Evolutionary conservation across 2,329 filamentous ascomycete species (phyloP).

Genomic region (Cladophialophora yegresii): DNA sequence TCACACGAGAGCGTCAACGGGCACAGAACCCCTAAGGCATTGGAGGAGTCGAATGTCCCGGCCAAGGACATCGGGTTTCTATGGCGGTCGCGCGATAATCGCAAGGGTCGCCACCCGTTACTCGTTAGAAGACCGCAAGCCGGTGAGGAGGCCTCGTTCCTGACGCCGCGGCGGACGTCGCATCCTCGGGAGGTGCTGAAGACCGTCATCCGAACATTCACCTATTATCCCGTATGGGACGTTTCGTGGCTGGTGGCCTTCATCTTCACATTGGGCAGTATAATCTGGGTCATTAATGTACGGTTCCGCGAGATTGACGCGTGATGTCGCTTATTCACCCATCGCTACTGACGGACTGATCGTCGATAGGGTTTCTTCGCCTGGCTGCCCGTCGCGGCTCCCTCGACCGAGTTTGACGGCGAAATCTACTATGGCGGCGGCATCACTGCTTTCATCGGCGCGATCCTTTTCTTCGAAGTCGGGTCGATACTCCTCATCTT

Average conservation of each 20-base stretch:
- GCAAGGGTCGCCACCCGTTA: constrained; percentile 52
- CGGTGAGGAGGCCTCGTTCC: constrained; percentile 35
- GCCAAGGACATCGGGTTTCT: constrained; percentile 40
- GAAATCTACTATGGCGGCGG: constrained; percentile 61
- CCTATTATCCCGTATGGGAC: constrained; percentile 57
- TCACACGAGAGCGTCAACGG: constrained; percentile 12
- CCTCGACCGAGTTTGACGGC: constrained; percentile 43
- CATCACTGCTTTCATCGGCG: constrained; percentile 66
- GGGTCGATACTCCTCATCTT: constrained; percentile 65
- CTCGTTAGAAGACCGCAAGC: constrained; percentile 41
- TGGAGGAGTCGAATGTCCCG: constrained; percentile 32
- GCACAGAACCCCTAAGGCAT: background rate
- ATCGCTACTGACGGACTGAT: background rate
- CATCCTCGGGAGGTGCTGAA: constrained; percentile 39
- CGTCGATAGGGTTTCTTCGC: constrained; percentile 51
- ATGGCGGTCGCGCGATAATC: constrained; percentile 52
- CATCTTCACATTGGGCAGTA: constrained; percentile 57
- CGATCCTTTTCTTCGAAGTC: constrained; percentile 68
- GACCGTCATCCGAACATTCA: constrained; percentile 54
- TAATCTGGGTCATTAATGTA: constrained; percentile 57
- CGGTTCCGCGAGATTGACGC: background rate
- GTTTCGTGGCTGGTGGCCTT: constrained; percentile 58
- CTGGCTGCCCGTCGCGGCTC: constrained; percentile 60
- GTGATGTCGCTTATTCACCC: background rate
- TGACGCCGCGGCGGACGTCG: constrained; percentile 42